Conservation (phyloP, 768 basidiomycete species). For the Suillus paluster region DNA sequence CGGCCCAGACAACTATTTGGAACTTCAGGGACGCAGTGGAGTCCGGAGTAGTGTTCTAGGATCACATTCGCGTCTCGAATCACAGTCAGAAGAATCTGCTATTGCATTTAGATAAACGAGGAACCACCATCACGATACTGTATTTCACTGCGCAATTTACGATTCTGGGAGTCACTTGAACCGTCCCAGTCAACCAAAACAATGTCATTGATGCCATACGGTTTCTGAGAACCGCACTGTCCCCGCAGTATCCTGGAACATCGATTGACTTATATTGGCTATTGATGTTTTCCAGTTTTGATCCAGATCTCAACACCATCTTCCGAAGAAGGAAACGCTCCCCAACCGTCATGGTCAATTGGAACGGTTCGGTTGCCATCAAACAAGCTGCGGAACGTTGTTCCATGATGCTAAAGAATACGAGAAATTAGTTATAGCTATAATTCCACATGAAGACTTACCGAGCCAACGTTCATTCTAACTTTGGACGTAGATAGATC, state of each 20-base stretch:
- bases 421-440: constrained; percentile 6
- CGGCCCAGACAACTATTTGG: constrained; percentile 8
- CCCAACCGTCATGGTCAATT: constrained; percentile 65
- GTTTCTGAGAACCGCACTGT: too few species aligned
- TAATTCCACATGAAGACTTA: constrained; percentile 38
- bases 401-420: constrained; percentile 24
- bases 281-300: constrained; percentile 10
- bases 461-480: constrained; percentile 71
- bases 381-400: constrained; percentile 54
- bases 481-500: constrained; percentile 31
- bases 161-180: too few species aligned
- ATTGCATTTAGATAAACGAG: constrained; percentile 6
- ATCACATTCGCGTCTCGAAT: constrained; percentile 6
- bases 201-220: too few species aligned
- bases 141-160: constrained; percentile 11
- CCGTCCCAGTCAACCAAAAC: too few species aligned
- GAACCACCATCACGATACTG: constrained; percentile 11
- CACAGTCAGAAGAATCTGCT: constrained; percentile 13
- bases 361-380: constrained; percentile 45
- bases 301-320: constrained; percentile 67
- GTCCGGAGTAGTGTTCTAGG: background rate
- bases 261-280: too few species aligned
- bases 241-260: too few species aligned
- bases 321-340: constrained; percentile 60
- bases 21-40: constrained; percentile 5